Percentiles rank a stretch among this genome's conserved stretches.
phyloP scores from a whole-genome alignment of 805 yeast genomes.

The Priceomyces medius region DNA sequence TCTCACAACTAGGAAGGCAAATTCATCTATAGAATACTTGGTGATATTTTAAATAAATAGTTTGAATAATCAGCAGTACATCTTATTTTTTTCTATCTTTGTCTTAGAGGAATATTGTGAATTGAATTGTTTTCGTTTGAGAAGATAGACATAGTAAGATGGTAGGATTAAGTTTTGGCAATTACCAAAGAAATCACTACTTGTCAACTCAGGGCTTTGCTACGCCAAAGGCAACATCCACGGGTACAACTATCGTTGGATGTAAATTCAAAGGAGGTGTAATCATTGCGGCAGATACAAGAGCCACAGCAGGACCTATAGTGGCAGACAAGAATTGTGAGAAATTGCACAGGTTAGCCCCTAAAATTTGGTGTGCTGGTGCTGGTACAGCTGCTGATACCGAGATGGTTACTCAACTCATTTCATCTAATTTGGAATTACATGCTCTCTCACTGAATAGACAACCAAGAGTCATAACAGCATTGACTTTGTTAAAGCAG shows the following conservation, averaged over 20 bases:
- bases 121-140: not conserved
- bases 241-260: conserved; percentile 99
- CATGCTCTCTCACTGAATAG: conserved; percentile 83
- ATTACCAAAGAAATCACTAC: conserved; percentile 83
- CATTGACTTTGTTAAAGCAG: conserved; percentile 89
- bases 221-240: conserved; percentile 87
- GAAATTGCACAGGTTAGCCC: conserved; percentile 85
- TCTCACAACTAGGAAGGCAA: conserved; percentile 1
- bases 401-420: conserved; percentile 94
- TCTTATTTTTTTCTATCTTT: not conserved
- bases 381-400: conserved; percentile 99
- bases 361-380: conserved; percentile 98
- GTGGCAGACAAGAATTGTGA: conserved; percentile 99
- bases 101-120: not conserved
- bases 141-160: conserved; percentile 32
- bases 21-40: not conserved
- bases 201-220: conserved; percentile 71
- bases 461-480: conserved; percentile 90
- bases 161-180: conserved; percentile 93
- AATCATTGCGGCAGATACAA: conserved; percentile 96
- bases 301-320: conserved; percentile 95
- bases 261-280: conserved; percentile 92
- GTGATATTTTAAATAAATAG: too few species aligned
- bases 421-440: conserved; percentile 85
- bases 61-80: too few species aligned